A percentile compares a stretch with the other conserved stretches of the same genome.
Evolutionary conservation across 2,329 filamentous ascomycete species (phyloP).

Genomic region (Exophiala xenobiotica): DNA sequence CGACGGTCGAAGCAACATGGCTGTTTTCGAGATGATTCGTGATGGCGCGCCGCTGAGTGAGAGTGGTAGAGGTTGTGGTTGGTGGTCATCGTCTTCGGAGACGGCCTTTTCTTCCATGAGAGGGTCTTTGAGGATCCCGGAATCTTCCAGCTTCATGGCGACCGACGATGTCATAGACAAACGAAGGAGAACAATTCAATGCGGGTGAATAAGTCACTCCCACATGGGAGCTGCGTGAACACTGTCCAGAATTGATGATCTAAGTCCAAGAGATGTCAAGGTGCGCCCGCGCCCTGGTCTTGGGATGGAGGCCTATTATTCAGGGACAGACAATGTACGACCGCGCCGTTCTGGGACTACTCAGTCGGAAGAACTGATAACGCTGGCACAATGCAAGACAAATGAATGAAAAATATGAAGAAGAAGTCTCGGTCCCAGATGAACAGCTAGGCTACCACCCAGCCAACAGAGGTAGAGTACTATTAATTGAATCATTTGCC

Average conservation of each 20-base stretch:
- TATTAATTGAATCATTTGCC: too few species aligned
- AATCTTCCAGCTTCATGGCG: background rate
- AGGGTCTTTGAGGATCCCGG: background rate
- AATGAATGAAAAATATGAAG: background rate
- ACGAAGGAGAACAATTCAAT: background rate
- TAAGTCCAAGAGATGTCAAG: too few species aligned
- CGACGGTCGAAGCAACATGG: conserved; percentile 17
- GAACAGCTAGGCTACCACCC: too few species aligned
- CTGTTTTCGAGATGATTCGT: conserved; percentile 14
- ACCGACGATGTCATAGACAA: background rate
- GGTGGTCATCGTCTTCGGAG: conserved; percentile 6
- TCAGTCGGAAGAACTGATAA: too few species aligned
- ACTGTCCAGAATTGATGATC: too few species aligned
- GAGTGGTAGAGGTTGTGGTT: background rate
- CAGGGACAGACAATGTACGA: background rate
- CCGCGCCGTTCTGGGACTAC: too few species aligned
- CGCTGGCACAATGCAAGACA: too few species aligned
- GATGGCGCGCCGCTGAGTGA: conserved; percentile 2
- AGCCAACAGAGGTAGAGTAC: too few species aligned
- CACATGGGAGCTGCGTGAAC: too few species aligned
- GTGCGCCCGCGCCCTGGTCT: background rate
- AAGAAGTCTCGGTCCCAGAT: background rate
- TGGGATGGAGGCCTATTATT: background rate
- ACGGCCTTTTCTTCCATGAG: conserved; percentile 10
- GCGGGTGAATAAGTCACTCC: background rate